Base-by-base conservation (phyloP, 2,329 filamentous ascomycete species). In the Taxawa tesnikishii region DNA sequence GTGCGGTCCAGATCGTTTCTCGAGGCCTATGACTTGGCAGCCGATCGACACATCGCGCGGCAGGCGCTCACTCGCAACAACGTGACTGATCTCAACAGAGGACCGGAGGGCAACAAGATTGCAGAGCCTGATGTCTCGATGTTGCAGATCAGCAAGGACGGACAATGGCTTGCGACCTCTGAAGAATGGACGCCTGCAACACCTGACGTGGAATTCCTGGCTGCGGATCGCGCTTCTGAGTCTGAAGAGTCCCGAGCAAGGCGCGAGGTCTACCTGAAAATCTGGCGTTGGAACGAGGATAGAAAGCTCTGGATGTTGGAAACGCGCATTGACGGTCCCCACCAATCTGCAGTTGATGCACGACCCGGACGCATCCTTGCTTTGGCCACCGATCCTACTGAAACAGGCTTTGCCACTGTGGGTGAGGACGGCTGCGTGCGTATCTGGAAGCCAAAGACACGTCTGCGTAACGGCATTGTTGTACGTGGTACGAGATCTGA, bases 11-110 rank as follows among this genome's bases (percentile, higher is more conserved):
- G 50, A 75, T 54, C 70, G 59, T 77, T 73, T 41, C 62, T 98
- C 19, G 90, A 98, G 54, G 83, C 82, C 0, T 85, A 92, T 48
- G 84, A 96, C 54, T 65, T 93, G n/a, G 72, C 76, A 19, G 74
- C 77, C 3, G 77, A 83, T 43, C 76, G 76, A 34, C 83, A 87
- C 42, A 58, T 93, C 23, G 75, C 74, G n/a, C 82, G 83, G 40
- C 90, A 98, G 62, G 84, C 90, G 5, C 62, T 98, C 41, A 79
- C 87, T 5, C 73, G 90, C 31, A 93, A 88, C 28, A 88, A 92
- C 46, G 75, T 81, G 4, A 94, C 88, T 0, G 80, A 83, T 37
- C 62, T 82, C 41, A 92, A 84, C 46, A 66, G 79, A 25, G 79
- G 78, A 6, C 78, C 77, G 10, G 77, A 80, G 42, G 75, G 81